These are phyloP conservation scores for Grosmannia huntii DNA, from an alignment of 2,329 filamentous ascomycete genomes.

Conservation along the genomic window DNA sequence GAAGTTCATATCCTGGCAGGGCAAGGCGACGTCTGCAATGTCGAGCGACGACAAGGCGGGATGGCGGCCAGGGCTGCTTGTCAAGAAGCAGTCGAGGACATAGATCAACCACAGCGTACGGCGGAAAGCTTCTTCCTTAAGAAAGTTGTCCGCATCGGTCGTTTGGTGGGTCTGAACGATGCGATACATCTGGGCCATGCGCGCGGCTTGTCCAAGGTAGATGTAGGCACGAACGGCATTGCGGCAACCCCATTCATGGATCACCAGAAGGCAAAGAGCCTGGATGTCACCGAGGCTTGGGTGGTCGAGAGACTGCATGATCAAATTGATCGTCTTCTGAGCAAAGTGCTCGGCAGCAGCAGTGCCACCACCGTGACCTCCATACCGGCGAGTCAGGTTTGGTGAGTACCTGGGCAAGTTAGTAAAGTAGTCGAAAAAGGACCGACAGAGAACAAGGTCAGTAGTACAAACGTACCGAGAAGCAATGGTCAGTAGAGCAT, in stretches of 20 bases:
- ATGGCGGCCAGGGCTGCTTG: slow-evolving; percentile 47
- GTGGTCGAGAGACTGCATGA: slow-evolving; percentile 46
- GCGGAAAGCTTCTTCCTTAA: slow-evolving; percentile 48
- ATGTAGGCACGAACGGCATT: slow-evolving; percentile 51
- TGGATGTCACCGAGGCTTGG: slow-evolving; percentile 49
- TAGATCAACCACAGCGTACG: slow-evolving; percentile 51
- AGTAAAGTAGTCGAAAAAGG: not conserved
- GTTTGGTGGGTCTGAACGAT: slow-evolving; percentile 41
- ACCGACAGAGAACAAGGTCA: not conserved
- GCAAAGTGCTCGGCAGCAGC: slow-evolving; percentile 47
- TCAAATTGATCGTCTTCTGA: slow-evolving; percentile 40
- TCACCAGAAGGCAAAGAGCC: slow-evolving; percentile 45
- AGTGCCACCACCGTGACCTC: slow-evolving; percentile 35
- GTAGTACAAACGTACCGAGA: slow-evolving; percentile 34
- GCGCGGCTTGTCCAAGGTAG: slow-evolving; percentile 49
- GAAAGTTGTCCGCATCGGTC: slow-evolving; percentile 43
- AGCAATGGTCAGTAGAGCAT: slow-evolving; percentile 43
- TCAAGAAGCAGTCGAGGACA: slow-evolving; percentile 49
- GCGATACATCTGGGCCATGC: slow-evolving; percentile 52
- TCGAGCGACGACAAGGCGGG: slow-evolving; percentile 42
- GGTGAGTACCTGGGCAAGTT: slow-evolving; percentile 35
- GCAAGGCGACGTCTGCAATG: slow-evolving; percentile 41
- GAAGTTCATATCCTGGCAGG: slow-evolving; percentile 49
- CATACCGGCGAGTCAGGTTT: slow-evolving; percentile 43
- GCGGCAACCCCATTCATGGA: slow-evolving; percentile 50